Conservation (phyloP, 352 stramenopile species). For the Globisporangium polare region DNA sequence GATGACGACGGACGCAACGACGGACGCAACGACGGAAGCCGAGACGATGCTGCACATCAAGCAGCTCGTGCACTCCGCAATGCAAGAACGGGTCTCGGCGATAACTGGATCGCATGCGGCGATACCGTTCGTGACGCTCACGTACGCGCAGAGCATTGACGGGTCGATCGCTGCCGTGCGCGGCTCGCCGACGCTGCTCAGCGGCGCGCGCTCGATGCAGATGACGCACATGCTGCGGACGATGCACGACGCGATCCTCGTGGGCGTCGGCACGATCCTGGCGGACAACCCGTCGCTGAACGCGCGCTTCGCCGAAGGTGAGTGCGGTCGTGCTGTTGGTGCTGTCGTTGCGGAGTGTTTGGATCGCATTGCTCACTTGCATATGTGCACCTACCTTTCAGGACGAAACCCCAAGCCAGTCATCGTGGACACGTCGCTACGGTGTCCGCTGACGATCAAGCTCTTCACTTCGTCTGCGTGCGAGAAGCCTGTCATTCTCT, state of each 20-base stretch:
- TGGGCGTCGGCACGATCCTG: conserved; percentile 81
- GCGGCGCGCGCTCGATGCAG: conserved; percentile 61
- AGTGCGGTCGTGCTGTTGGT: background rate
- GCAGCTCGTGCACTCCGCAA: conserved; percentile 6
- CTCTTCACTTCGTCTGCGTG: conserved; percentile 68
- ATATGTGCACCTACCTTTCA: conserved; percentile 14
- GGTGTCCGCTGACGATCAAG: conserved; percentile 67
- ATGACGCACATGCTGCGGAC: conserved; percentile 88
- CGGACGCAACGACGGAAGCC: background rate
- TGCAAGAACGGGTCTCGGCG: background rate
- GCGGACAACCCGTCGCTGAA: conserved; percentile 89
- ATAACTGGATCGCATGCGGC: background rate
- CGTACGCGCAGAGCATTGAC: conserved; percentile 89
- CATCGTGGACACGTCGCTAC: conserved; percentile 66
- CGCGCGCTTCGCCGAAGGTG: conserved; percentile 54
- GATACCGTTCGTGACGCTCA: conserved; percentile 69
- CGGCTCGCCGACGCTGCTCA: conserved; percentile 69
- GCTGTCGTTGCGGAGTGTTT: background rate
- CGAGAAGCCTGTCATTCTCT: conserved; percentile 72
- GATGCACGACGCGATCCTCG: conserved; percentile 84
- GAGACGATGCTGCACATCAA: conserved; percentile 4
- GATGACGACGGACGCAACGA: no score
- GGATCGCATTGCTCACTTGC: background rate
- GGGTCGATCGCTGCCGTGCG: conserved; percentile 66
- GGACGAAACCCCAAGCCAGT: conserved; percentile 65